phyloP scores from a whole-genome alignment of 208 protist species.

The Leishmania aethiopica region DNA sequence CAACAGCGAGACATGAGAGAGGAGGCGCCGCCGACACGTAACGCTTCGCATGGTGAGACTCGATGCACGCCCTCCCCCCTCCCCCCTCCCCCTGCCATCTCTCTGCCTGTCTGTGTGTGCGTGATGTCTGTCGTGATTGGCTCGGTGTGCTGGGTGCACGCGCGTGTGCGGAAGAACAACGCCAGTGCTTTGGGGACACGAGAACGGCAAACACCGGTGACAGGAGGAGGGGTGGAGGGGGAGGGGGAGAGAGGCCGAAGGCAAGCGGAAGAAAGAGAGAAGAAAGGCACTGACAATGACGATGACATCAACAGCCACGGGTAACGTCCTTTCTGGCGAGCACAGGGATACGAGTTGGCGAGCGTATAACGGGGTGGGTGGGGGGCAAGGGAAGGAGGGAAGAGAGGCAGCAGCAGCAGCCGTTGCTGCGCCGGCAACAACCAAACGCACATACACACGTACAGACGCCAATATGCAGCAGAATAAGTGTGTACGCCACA shows the following conservation, averaged over 20 bases:
- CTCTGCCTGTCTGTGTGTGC: no score
- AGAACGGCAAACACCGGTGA: no score
- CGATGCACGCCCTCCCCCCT: background rate
- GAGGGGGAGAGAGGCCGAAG: background rate
- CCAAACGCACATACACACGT: constrained; percentile 2
- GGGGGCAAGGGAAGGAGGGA: no score
- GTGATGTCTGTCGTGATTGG: background rate
- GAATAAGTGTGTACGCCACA: background rate
- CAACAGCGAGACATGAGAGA: background rate
- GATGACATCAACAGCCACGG: no score
- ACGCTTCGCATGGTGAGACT: background rate
- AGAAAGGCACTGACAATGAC: background rate
- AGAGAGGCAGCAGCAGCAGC: background rate
- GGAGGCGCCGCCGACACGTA: background rate
- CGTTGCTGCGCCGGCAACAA: background rate
- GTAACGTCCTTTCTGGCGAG: no score
- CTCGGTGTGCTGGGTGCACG: background rate
- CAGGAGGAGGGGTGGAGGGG: background rate
- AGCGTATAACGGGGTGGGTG: no score
- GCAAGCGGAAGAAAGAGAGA: no score
- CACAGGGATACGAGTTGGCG: no score
- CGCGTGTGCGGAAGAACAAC: background rate
- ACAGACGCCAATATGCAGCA: background rate
- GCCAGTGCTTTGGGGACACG: background rate
- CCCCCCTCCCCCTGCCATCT: background rate